Percentiles rank a stretch among this genome's conserved stretches.
These are phyloP conservation scores for Nemania sp. DNA, from an alignment of 2,329 filamentous ascomycete genomes.

Conservation along the genomic window DNA sequence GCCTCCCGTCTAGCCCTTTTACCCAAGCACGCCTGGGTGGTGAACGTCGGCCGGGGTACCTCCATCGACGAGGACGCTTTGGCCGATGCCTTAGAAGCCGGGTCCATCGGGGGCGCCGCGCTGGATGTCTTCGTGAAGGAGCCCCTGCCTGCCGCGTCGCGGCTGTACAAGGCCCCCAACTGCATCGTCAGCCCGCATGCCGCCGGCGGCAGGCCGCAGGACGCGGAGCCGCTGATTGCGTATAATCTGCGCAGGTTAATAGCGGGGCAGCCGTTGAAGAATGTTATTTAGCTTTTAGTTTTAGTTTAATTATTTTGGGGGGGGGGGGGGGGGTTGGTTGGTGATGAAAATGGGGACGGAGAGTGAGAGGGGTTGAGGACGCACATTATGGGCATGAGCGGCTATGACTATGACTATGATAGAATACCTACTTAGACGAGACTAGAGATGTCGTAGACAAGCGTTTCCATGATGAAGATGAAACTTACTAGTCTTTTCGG, in stretches of 20 bases:
- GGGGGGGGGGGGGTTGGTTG: too few species aligned
- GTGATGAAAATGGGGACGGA: background rate
- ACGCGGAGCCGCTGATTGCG: conserved; percentile 68
- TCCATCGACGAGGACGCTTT: conserved; percentile 63
- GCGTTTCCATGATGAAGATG: background rate
- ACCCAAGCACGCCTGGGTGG: conserved; percentile 68
- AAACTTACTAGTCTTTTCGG: too few species aligned
- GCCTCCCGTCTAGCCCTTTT: conserved; percentile 64
- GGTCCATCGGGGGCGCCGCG: conserved; percentile 61
- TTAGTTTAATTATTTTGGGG: too few species aligned
- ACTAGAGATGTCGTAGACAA: background rate
- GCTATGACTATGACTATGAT: background rate
- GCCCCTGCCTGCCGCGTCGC: conserved; percentile 54
- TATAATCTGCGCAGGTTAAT: conserved; percentile 71
- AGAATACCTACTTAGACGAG: too few species aligned
- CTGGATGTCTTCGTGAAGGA: conserved; percentile 61
- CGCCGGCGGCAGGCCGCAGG: conserved; percentile 71
- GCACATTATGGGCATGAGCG: background rate
- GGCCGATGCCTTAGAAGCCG: conserved; percentile 58
- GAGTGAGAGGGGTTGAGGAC: too few species aligned
- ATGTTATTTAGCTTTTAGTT: conserved; percentile 62
- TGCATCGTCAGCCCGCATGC: conserved; percentile 67
- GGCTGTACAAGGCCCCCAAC: conserved; percentile 65
- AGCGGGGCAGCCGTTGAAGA: conserved; percentile 70
- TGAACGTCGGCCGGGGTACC: conserved; percentile 65